A percentile compares a stretch with the other conserved stretches of the same genome.
Conservation (phyloP, 2,329 filamentous ascomycete genomes). For the Herpotrichia juniperi region DNA sequence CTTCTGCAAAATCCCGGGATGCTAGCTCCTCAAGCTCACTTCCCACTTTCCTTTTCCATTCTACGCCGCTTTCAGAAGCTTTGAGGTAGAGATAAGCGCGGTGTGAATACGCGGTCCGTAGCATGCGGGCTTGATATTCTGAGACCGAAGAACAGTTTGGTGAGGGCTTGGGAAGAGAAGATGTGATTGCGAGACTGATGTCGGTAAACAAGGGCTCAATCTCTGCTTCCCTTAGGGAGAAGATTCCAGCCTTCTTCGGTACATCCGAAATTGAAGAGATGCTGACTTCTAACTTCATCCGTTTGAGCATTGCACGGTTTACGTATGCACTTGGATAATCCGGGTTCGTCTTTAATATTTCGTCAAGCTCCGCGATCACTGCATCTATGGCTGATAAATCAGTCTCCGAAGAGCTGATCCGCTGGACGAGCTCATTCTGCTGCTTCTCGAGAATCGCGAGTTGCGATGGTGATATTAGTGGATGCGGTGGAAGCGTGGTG, state of each 20-base stretch:
- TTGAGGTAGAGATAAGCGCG: constrained; percentile 57
- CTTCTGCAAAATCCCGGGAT: constrained; percentile 60
- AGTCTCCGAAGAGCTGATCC: constrained; percentile 13
- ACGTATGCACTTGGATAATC: constrained; percentile 75
- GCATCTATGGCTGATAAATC: constrained; percentile 14
- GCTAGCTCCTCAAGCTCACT: constrained; percentile 61
- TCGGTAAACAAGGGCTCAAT: constrained; percentile 39
- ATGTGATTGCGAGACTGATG: constrained; percentile 59
- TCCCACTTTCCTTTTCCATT: constrained; percentile 39
- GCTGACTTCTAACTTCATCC: constrained; percentile 58
- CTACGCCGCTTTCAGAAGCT: constrained; percentile 44
- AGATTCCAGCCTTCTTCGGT: constrained; percentile 16
- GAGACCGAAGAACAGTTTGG: constrained; percentile 58
- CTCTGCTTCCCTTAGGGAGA: constrained; percentile 13
- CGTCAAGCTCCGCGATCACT: constrained; percentile 52
- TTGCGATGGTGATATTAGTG: constrained; percentile 44
- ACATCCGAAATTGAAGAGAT: background rate
- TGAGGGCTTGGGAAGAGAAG: constrained; percentile 52
- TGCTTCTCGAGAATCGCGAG: constrained; percentile 49
- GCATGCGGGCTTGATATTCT: constrained; percentile 66
- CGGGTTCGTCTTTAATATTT: constrained; percentile 64
- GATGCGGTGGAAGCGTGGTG: constrained; percentile 47
- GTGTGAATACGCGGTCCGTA: constrained; percentile 75
- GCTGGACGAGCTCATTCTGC: constrained; percentile 53
- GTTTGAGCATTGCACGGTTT: constrained; percentile 73